Evolutionary conservation across 2,329 filamentous ascomycete genomes (phyloP).

Genomic region (Botrytis galanthina): DNA sequence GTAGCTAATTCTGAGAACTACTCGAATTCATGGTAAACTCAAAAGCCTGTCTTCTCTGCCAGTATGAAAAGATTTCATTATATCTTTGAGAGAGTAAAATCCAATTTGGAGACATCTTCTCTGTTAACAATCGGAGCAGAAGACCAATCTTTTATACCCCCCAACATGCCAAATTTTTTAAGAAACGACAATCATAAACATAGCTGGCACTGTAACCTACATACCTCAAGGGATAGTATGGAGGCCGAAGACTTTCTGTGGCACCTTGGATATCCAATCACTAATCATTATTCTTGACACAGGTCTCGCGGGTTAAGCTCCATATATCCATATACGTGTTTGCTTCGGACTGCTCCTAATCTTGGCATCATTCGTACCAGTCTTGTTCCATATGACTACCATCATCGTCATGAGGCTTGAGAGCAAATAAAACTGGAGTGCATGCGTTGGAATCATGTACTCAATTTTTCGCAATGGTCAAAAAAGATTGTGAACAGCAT

Average conservation of each 20-base stretch:
- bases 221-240: neutral
- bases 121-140: neutral
- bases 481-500: neutral
- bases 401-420: neutral
- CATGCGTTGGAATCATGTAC: neutral
- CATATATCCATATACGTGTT: neutral
- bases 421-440: neutral
- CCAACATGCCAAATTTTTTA: neutral
- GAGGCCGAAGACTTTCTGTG: neutral
- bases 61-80: neutral
- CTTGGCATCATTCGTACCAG: neutral
- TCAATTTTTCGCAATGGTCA: neutral
- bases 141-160: neutral
- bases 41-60: neutral
- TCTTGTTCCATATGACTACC: neutral
- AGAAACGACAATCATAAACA: too few species aligned
- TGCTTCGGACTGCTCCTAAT: neutral
- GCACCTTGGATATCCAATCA: neutral
- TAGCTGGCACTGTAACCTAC: neutral
- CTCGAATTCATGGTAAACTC: neutral
- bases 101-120: neutral
- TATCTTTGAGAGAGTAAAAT: neutral
- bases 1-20: neutral
- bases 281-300: neutral
- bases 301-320: neutral